phyloP scores from a whole-genome alignment of 768 basidiomycete species.

The Suillus weaverae region DNA sequence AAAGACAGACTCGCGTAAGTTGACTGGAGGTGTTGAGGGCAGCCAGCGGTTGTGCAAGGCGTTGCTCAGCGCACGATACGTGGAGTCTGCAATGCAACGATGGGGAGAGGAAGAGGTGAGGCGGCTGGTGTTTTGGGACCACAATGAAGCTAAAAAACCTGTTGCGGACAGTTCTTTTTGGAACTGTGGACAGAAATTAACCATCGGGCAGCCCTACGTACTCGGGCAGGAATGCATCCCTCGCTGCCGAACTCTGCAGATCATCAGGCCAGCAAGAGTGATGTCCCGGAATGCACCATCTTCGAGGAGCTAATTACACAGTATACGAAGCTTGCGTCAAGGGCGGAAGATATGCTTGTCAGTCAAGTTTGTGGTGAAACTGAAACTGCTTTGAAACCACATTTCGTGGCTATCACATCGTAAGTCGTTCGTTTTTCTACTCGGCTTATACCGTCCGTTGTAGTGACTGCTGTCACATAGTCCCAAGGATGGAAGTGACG shows the following conservation, averaged over 20 bases:
- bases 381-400: conserved; percentile 68
- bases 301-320: conserved; percentile 75
- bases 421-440: conserved; percentile 26
- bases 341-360: conserved; percentile 89
- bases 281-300: conserved; percentile 60
- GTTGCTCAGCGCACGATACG: conserved; percentile 74
- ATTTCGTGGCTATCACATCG: conserved; percentile 58
- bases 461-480: not conserved
- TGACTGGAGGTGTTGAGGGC: conserved; percentile 85
- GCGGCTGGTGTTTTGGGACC: conserved; percentile 24
- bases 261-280: conserved; percentile 19
- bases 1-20: conserved; percentile 51
- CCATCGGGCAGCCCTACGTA: conserved; percentile 54
- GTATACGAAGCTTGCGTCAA: conserved; percentile 57
- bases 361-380: conserved; percentile 83
- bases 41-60: conserved; percentile 85
- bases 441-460: not conserved
- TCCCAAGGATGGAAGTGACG: not conserved
- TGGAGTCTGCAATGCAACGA: conserved; percentile 62
- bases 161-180: conserved; percentile 76
- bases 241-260: conserved; percentile 49
- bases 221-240: conserved; percentile 47
- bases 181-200: conserved; percentile 86
- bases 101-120: conserved; percentile 93
- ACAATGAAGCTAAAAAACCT: conserved; percentile 3